Base-by-base conservation (phyloP, 2,329 filamentous ascomycete genomes). In the Scedosporium dehoogii region DNA sequence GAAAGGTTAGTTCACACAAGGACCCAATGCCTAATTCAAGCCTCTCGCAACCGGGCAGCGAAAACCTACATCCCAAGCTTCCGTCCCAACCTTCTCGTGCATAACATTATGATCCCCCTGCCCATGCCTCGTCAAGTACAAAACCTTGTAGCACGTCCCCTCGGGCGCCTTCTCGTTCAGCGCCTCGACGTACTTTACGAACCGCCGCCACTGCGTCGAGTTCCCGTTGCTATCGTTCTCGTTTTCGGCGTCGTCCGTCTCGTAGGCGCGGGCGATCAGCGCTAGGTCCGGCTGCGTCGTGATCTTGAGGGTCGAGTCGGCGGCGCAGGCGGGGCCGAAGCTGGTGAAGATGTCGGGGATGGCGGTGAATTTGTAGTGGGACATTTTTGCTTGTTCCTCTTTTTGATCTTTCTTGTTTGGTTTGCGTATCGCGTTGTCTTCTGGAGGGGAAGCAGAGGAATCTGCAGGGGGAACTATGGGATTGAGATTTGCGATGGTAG, bases 81-180 rank as follows among this genome's bases (percentile, higher is more conserved):
- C 75, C 0, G 78, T 83, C 48, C 83, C 83, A 63, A 84, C 85
- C 66, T 78, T 80, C n/a, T 75, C 73, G 66, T 84, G 79, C 61
- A 81, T 81, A 60, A 73, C 72, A 63, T 79, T 78, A 58, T 79
- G 75, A 60, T 69, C 73, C 25, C 83, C 84, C 66, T 83, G 74
- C 14, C 84, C 84, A 67, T 86, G 84, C 14, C 84, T 78, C 23
- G 80, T 83, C 63, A 85, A 72, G 64, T 74, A 77, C 10, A 85
- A 64, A 12, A 86, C 74, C 62, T 82, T 81, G 72, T 85, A 87
- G 14, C 69, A 70, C n/a, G 78, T 76, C 60, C 74, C 76, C 3
- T 70, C 66, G 0, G 75, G 71, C 2, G 74, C 73, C 6, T 74
- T 68, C 9, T 71, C 62, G 68, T 83, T 83, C 53, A 85, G 70